Evolutionary conservation across 192 early-diverging fungal genomes (phyloP).

Genomic region (Backusella liffmaniae): DNA sequence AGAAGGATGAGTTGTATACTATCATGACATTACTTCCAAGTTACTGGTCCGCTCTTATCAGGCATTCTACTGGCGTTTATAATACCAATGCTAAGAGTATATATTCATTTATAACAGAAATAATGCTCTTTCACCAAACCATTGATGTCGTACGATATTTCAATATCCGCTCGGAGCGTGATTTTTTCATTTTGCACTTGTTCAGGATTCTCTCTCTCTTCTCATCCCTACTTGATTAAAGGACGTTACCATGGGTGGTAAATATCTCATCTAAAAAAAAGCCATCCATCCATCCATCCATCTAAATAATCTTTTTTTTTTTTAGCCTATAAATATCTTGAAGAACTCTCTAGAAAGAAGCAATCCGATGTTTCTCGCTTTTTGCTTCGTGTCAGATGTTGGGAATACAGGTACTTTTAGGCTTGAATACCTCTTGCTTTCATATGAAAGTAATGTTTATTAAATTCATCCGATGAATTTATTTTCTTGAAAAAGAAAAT

Average conservation of each 20-base stretch:
- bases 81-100: too few relatives aligned
- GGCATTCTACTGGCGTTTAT: too few relatives aligned
- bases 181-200: too few relatives aligned
- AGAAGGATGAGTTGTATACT: not conserved
- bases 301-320: conserved; percentile 81
- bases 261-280: conserved; percentile 79
- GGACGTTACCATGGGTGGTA: conserved; percentile 98
- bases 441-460: not conserved
- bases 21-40: too few relatives aligned
- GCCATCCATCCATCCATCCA: conserved; percentile 9
- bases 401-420: conserved; percentile 86
- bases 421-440: conserved; percentile 16
- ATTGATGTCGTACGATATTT: too few relatives aligned
- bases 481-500: not conserved
- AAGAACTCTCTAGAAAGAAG: conserved; percentile 99
- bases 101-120: too few relatives aligned
- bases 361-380: conserved; percentile 99
- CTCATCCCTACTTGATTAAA: conserved; percentile 77
- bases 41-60: too few relatives aligned
- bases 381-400: conserved; percentile 94
- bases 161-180: too few relatives aligned
- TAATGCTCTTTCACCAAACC: too few relatives aligned
- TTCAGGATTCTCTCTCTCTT: not conserved
- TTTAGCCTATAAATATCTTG: conserved; percentile 90
- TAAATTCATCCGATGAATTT: conserved; percentile 21